Evolutionary conservation across 164 flowering plant species (phyloP).

Genomic region (Protea cynaroides): DNA sequence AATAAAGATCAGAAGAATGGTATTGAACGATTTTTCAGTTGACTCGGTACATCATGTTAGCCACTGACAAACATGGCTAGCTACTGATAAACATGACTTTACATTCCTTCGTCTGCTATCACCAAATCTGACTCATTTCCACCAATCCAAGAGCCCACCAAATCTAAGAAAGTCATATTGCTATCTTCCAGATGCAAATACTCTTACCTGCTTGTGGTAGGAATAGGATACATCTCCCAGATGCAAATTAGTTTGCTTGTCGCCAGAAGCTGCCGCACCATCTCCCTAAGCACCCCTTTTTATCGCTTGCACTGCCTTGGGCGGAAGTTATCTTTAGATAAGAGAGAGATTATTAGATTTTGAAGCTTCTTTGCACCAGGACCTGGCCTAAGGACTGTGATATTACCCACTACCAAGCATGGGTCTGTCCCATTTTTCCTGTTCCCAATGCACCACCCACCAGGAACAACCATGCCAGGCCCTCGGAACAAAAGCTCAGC

Average conservation of each 20-base stretch:
- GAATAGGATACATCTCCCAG: background rate
- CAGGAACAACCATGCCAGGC: background rate
- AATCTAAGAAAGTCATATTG: too few relatives aligned
- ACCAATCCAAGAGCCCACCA: background rate
- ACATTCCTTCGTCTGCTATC: too few relatives aligned
- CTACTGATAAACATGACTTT: background rate
- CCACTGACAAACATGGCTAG: too few relatives aligned
- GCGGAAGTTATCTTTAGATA: background rate
- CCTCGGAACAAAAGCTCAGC: background rate
- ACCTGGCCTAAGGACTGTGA: slow-evolving; percentile 1
- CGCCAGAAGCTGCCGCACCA: background rate
- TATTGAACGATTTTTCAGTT: too few relatives aligned
- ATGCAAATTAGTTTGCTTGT: background rate
- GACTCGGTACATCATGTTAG: too few relatives aligned
- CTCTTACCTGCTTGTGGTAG: background rate
- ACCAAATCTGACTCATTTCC: background rate
- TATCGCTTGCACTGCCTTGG: background rate
- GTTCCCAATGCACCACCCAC: background rate
- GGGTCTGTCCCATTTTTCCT: background rate
- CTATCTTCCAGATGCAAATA: background rate
- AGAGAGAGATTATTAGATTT: background rate
- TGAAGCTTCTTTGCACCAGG: background rate
- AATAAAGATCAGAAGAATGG: background rate
- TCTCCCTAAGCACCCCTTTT: background rate
- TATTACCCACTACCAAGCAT: background rate